A percentile compares a stretch with the other conserved stretches of the same genome.
Evolutionary conservation across 2,329 filamentous ascomycete genomes (phyloP).

Genomic region (Colletotrichum cereale): DNA sequence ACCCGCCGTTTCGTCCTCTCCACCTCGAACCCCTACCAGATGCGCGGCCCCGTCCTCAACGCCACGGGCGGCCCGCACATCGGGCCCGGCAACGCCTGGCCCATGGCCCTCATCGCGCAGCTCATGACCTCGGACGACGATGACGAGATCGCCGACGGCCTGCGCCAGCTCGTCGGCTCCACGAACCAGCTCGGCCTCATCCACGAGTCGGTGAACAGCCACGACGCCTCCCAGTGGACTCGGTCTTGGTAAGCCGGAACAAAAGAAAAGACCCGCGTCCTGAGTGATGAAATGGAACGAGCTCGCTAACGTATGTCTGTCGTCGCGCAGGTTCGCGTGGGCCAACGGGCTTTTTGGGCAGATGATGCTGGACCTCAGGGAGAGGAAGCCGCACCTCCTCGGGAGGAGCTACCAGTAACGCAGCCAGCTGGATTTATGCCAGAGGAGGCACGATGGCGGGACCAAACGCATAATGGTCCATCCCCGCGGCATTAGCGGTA

Average conservation of each 20-base stretch:
- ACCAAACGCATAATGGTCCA: background rate
- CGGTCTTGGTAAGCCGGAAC: slow-evolving; percentile 59
- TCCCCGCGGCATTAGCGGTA: background rate
- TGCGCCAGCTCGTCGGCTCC: slow-evolving; percentile 74
- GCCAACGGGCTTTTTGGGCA: slow-evolving; percentile 90
- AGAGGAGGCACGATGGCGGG: background rate
- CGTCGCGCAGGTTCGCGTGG: slow-evolving; percentile 81
- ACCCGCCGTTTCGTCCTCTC: slow-evolving; percentile 82
- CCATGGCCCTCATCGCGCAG: slow-evolving; percentile 85
- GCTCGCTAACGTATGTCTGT: background rate
- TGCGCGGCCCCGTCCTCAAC: slow-evolving; percentile 64
- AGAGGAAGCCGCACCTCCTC: slow-evolving; percentile 77
- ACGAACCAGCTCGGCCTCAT: slow-evolving; percentile 81
- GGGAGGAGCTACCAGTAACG: slow-evolving; percentile 60
- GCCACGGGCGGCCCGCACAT: slow-evolving; percentile 66
- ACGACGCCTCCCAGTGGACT: slow-evolving; percentile 61
- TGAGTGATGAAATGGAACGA: background rate
- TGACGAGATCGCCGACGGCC: slow-evolving; percentile 76
- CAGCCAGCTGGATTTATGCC: no score
- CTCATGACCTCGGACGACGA: slow-evolving; percentile 83
- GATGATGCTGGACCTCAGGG: slow-evolving; percentile 80
- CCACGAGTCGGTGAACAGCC: slow-evolving; percentile 83
- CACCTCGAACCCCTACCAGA: slow-evolving; percentile 80
- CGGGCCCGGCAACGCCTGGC: slow-evolving; percentile 82
- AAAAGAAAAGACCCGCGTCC: background rate